Evolutionary conservation across 305 asterid genomes (phyloP).

Genomic region (Rubia balearica): DNA sequence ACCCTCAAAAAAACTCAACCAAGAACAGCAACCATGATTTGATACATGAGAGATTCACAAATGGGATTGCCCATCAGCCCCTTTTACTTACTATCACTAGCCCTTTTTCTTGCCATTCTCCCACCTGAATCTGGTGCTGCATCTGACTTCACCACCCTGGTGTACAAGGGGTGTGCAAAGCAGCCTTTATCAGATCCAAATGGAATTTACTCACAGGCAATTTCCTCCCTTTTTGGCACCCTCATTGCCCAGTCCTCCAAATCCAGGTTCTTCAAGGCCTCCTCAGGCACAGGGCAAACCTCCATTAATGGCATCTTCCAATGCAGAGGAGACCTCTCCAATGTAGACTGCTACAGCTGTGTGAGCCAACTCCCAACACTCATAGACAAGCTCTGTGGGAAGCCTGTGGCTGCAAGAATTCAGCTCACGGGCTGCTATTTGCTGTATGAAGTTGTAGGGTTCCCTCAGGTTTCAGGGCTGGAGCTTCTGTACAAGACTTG

Average conservation of each 20-base stretch:
- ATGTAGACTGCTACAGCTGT: slow-evolving; percentile 76
- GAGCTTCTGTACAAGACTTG: slow-evolving; percentile 83
- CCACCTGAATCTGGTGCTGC: slow-evolving; percentile 47
- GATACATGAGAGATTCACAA: slow-evolving; percentile 36
- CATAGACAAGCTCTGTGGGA: slow-evolving; percentile 84
- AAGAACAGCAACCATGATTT: slow-evolving; percentile 29
- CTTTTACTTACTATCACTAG: slow-evolving; percentile 29
- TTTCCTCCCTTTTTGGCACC: slow-evolving; percentile 68
- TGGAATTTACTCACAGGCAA: slow-evolving; percentile 77
- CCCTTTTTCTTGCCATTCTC: slow-evolving; percentile 27
- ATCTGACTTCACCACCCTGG: slow-evolving; percentile 50
- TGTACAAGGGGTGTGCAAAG: slow-evolving; percentile 85
- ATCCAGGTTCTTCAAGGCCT: slow-evolving; percentile 56
- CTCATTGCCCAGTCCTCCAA: slow-evolving; percentile 80
- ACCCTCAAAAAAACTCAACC: slow-evolving; percentile 21
- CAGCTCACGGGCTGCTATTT: slow-evolving; percentile 89
- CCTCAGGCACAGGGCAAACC: slow-evolving; percentile 55
- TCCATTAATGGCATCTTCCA: slow-evolving; percentile 74
- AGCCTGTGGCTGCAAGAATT: slow-evolving; percentile 75
- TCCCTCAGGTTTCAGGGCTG: slow-evolving; percentile 84
- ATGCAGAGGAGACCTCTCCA: slow-evolving; percentile 81
- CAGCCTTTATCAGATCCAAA: slow-evolving; percentile 77
- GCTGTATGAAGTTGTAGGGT: slow-evolving; percentile 85
- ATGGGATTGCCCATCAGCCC: slow-evolving; percentile 41
- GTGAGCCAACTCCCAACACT: slow-evolving; percentile 72